These are phyloP conservation scores for Salvia splendens DNA, from an alignment of 257 asterid genomes.

Conservation along the genomic window DNA sequence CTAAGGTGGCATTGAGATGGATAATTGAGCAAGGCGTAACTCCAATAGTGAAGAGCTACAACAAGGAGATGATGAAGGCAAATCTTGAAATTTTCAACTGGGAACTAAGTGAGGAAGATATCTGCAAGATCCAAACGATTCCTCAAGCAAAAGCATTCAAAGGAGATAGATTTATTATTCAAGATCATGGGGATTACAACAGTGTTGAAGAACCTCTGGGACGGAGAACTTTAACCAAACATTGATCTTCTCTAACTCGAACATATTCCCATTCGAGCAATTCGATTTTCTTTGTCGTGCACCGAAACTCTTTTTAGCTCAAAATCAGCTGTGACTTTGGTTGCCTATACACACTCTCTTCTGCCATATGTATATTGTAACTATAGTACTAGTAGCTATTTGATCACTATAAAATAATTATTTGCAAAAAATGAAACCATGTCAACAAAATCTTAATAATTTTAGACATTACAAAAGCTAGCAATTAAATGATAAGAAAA, in stretches of 20 bases:
- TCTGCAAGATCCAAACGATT: background rate
- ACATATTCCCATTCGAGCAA: background rate
- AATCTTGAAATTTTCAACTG: no score
- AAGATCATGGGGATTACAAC: background rate
- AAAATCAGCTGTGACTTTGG: background rate
- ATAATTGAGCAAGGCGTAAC: background rate
- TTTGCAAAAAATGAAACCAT: no score
- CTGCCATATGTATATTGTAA: no score
- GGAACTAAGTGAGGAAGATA: background rate
- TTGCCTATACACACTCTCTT: no score
- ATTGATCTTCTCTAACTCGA: no score
- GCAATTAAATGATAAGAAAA: background rate
- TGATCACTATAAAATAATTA: no score
- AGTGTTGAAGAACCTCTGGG: conserved; percentile 7
- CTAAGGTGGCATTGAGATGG: conserved; percentile 1
- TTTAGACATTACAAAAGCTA: no score
- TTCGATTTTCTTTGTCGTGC: background rate
- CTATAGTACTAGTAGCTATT: no score
- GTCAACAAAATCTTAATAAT: no score
- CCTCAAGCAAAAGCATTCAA: background rate
- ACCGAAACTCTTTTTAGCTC: background rate
- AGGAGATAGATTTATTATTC: background rate
- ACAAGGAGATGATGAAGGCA: background rate
- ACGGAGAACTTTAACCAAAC: background rate
- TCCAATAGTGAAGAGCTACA: conserved; percentile 20